Conservation (phyloP, 208 protist genomes). For the Leishmania amazonensis region DNA sequence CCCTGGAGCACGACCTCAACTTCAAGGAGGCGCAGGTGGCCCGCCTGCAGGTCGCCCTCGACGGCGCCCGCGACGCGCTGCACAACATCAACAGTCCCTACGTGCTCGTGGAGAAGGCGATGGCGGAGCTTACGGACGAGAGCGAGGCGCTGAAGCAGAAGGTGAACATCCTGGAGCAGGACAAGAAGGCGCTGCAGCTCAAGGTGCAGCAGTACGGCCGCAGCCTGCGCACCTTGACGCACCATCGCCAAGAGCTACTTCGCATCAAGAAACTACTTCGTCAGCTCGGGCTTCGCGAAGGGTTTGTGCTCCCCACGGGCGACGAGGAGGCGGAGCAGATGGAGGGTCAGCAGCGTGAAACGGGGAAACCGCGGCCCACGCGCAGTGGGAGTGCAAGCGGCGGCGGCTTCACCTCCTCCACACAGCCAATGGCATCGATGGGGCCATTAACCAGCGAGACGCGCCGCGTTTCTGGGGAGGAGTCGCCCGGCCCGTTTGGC, state of each 20-base stretch:
- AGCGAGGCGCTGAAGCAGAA: conserved; percentile 65
- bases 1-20: conserved; percentile 64
- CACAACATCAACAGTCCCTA: conserved; percentile 90
- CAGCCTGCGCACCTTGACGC: conserved; percentile 65
- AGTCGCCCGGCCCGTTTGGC: conserved; percentile 9
- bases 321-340: conserved; percentile 10
- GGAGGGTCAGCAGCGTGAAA: not conserved
- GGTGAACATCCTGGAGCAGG: conserved; percentile 42
- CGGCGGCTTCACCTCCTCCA: not conserved
- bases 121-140: conserved; percentile 54
- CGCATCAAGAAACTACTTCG: conserved; percentile 73
- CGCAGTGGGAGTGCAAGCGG: too few relatives aligned
- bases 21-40: conserved; percentile 78
- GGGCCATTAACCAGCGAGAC: not conserved
- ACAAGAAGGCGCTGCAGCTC: conserved; percentile 55
- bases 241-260: conserved; percentile 78
- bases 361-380: not conserved
- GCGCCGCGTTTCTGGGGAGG: not conserved
- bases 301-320: conserved; percentile 25
- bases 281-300: conserved; percentile 61
- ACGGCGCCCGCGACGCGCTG: conserved; percentile 74
- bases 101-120: conserved; percentile 72
- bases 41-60: conserved; percentile 71
- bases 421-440: not conserved
- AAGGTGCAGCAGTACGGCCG: conserved; percentile 52